Evolutionary conservation across 768 basidiomycete species (phyloP).

Genomic region (Gloeopeniophorella convolvens): DNA sequence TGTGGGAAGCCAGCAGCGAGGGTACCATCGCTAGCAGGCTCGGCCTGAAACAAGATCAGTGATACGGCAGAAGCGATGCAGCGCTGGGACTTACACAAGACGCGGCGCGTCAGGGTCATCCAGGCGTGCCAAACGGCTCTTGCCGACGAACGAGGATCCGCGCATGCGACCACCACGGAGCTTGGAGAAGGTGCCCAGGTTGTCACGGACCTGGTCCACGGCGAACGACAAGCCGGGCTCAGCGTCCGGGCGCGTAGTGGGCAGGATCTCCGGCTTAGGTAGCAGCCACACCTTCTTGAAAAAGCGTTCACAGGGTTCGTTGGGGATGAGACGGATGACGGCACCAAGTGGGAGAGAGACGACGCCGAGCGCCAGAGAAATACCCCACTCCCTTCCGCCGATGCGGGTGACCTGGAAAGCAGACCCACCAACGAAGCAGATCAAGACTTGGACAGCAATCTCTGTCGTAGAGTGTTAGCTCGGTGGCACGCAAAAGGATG

Average conservation of each 20-base stretch:
- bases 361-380: constrained; percentile 80
- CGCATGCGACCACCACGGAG: constrained; percentile 86
- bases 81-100: constrained; percentile 40
- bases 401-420: constrained; percentile 87
- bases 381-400: constrained; percentile 84
- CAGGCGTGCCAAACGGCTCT: constrained; percentile 61
- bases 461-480: constrained; percentile 41
- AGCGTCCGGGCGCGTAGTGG: constrained; percentile 51
- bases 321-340: constrained; percentile 75
- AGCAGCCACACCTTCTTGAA: constrained; percentile 53
- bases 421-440: constrained; percentile 85
- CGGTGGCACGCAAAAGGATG: not conserved
- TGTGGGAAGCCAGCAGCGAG: constrained; percentile 62
- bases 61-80: constrained; percentile 12
- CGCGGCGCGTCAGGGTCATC: constrained; percentile 40
- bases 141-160: constrained; percentile 78
- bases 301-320: constrained; percentile 63
- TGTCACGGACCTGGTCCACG: constrained; percentile 77
- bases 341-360: constrained; percentile 86
- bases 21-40: constrained; percentile 74
- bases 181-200: constrained; percentile 73
- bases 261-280: constrained; percentile 58
- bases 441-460: constrained; percentile 77
- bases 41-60: constrained; percentile 40
- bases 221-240: constrained; percentile 70